Base-by-base conservation (phyloP, 2,329 filamentous ascomycete genomes). In the Aspergillus ruber region DNA sequence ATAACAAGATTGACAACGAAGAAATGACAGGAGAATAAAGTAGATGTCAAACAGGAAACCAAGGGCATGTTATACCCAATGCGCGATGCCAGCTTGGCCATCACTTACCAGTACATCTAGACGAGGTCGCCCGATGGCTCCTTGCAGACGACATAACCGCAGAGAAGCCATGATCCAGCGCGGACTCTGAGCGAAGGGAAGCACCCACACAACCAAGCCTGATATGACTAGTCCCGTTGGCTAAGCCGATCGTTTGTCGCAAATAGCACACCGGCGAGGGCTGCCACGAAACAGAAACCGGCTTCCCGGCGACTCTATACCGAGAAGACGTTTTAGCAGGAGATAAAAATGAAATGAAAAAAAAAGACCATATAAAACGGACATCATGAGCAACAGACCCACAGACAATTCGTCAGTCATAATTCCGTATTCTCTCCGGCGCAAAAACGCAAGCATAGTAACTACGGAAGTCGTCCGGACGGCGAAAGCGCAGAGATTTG, bases 401-500 rank as follows among this genome's bases (percentile, higher is more conserved):
- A 39, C 15, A 3, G n/a, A 35, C 33, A n/a, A n/a, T n/a, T 20
- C 36, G 36, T 17, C 36, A 39, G 36, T n/a, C 33, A 35, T 7
- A 17, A 12, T 29, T 12, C 25, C 33, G 33, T 35, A 17, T 35
- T 17, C 33, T 40, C 6, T 18, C 12, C 15, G 12, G 15, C 17
- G 18, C 15, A 40, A 40, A 8, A 40, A 18, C 15, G 38, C 38
- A 23, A 29, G 25, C 38, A 41, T 42, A 38, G 38, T n/a, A 4
- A 49, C 29, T 39, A 47, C 52, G 54, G 55, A 57, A 53, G 54
- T 54, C 48, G 56, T 56, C 56, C 56, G 54, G 42, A 35, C 15
- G n/a, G 33, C 6, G 25, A 29, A 10, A 12, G 25, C 10, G 25
- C 25, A 29, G 10, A 29, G 25, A 29, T 29, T 29, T 29, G 25